Percentiles rank a stretch among this genome's conserved stretches.
Evolutionary conservation across 2,329 filamentous ascomycete genomes (phyloP).

Genomic region (Sporothrix inflata): DNA sequence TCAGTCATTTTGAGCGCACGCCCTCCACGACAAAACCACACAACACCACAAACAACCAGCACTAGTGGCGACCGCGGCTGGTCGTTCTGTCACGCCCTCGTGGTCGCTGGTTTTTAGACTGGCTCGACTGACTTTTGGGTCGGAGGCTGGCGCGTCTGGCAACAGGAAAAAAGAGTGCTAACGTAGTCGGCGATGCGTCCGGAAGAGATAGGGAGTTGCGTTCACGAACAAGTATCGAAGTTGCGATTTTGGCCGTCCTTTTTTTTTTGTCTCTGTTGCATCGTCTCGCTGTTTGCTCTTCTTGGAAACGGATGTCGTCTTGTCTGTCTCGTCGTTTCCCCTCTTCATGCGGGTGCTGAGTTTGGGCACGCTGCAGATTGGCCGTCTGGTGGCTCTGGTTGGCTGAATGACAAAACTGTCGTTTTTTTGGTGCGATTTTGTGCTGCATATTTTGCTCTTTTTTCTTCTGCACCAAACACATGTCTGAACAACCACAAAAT

Average conservation of each 20-base stretch:
- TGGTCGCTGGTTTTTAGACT: neutral
- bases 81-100: neutral
- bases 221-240: neutral
- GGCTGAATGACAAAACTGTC: neutral
- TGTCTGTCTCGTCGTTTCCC: neutral
- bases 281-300: no score
- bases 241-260: neutral
- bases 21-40: slow-evolving; percentile 1
- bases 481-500: slow-evolving; percentile 4
- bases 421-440: neutral
- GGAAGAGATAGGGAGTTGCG: neutral
- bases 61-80: neutral
- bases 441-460: neutral
- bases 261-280: neutral
- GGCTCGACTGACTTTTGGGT: neutral
- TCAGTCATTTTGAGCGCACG: neutral
- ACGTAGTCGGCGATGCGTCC: neutral
- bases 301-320: neutral
- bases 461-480: neutral
- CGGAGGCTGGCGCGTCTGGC: neutral
- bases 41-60: neutral
- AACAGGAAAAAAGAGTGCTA: neutral
- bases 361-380: slow-evolving; percentile 19
- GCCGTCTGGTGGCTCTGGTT: neutral
- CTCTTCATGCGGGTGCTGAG: slow-evolving; percentile 19